Evolutionary conservation across 2,329 filamentous ascomycete genomes (phyloP), one percentile per base, ranked within the genome.

Genomic region (Ophiosphaerella narmari): DNA sequence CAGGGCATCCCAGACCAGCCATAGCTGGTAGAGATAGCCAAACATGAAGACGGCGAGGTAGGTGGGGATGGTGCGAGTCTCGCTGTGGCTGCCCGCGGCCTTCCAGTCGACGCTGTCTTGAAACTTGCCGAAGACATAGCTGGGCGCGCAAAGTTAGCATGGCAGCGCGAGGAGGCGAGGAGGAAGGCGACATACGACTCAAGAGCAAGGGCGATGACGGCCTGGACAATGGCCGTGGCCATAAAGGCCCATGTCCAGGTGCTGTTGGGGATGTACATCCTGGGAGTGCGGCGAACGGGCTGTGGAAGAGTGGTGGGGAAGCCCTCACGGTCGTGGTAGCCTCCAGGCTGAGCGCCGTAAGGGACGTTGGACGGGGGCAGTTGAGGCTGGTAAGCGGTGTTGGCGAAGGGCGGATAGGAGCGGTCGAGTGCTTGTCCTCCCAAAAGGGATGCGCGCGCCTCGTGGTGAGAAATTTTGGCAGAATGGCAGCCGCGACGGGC

Each of bases 11-110:
- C 91, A 97, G 11, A 94, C 89, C 45, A 99, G 80, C 24, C 95
- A 78, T 29, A 97, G 78, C 70, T 96, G 87, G 77, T 97, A 99
- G 50, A 99, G 75, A 77, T 96, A 97, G 54, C 91, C 94, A 73
- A 99, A 97, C 73, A 97, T 96, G 79, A 97, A 96, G 39, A 99
- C 85, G 21, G 93, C 91, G 50, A 99, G 81, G 76, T 97, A 97
- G 33, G 93, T 97, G 23, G 94, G 93, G 57, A 99, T 96, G 0
- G 92, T 84, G 72, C 77, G 78, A 41, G 78, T 75, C 42, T 78
- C 75, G 40, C 71, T 77, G 42, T 71, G 66, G 14, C 65, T 35
- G 13, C 14, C 12, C 48, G 75, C 66, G 38, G 59, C 54, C 37
- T 77, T 67, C 39, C 78, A 74, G 11, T 71, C 60, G 32, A 82